phyloP scores from a whole-genome alignment of 805 yeast species.

The Suhomyces sp. region DNA sequence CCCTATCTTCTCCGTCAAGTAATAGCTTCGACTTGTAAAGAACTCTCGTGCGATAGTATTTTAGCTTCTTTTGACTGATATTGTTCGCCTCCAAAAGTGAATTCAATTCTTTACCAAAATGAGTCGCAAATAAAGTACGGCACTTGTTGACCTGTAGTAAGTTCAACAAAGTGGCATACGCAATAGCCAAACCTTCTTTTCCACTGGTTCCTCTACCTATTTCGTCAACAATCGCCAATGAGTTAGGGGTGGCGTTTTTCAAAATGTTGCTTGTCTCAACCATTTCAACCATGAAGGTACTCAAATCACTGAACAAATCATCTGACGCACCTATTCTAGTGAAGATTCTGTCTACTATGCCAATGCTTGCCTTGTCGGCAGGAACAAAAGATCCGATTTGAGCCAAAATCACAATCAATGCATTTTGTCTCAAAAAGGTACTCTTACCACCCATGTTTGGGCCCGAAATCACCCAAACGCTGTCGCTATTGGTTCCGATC shows the following conservation, averaged over 20 bases:
- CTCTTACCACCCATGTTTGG: slow-evolving; percentile 58
- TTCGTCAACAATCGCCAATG: slow-evolving; percentile 50
- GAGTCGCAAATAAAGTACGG: slow-evolving; percentile 85
- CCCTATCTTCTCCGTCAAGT: slow-evolving; percentile 7
- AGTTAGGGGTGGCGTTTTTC: slow-evolving; percentile 31
- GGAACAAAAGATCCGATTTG: slow-evolving; percentile 59
- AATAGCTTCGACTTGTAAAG: slow-evolving; percentile 10
- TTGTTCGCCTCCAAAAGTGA: slow-evolving; percentile 31
- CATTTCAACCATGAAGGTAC: slow-evolving; percentile 55
- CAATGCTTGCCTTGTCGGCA: slow-evolving; percentile 43
- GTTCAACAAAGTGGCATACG: slow-evolving; percentile 68
- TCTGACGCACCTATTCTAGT: slow-evolving; percentile 44
- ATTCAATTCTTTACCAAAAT: slow-evolving; percentile 52
- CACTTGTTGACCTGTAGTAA: slow-evolving; percentile 55
- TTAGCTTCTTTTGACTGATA: slow-evolving; percentile 22
- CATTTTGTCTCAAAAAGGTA: slow-evolving; percentile 47
- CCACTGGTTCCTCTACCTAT: slow-evolving; percentile 63
- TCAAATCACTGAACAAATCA: slow-evolving; percentile 28
- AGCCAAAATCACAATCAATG: slow-evolving; percentile 46
- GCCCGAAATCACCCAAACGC: slow-evolving; percentile 22
- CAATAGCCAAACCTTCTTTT: slow-evolving; percentile 79
- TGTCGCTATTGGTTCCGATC: slow-evolving; percentile 18
- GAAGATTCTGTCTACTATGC: slow-evolving; percentile 46
- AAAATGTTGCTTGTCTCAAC: slow-evolving; percentile 37
- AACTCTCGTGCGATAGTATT: slow-evolving; percentile 34